Conservation (phyloP, 225 moss, liverwort and hornwort species). For the Sphagnum tenellum region DNA sequence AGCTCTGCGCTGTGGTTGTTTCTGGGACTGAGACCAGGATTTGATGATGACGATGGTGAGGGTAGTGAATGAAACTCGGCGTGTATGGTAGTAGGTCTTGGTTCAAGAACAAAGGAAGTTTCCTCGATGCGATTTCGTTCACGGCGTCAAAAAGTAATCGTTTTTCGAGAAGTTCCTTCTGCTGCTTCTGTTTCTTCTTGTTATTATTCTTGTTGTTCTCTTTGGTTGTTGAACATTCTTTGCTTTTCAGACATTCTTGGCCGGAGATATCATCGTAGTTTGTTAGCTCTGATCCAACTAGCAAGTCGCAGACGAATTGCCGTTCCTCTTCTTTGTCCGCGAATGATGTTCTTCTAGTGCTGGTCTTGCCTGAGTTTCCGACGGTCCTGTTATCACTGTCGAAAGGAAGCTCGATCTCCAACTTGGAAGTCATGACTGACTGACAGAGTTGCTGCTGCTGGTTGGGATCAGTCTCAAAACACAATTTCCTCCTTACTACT, state of each 20-base stretch:
- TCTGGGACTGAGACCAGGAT: slow-evolving; percentile 22
- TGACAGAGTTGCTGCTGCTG: background rate
- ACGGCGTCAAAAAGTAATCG: slow-evolving; percentile 56
- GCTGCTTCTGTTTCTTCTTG: slow-evolving; percentile 21
- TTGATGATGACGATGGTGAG: background rate
- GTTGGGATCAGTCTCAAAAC: background rate
- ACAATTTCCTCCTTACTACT: slow-evolving; percentile 13
- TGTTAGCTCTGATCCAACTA: slow-evolving; percentile 50
- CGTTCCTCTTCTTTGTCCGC: slow-evolving; percentile 55
- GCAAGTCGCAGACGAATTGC: slow-evolving; percentile 54
- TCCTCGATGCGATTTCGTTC: slow-evolving; percentile 39
- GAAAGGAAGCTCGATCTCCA: slow-evolving; percentile 23
- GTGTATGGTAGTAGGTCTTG: background rate
- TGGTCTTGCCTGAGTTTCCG: slow-evolving; percentile 18
- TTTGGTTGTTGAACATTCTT: background rate
- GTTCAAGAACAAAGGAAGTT: slow-evolving; percentile 35
- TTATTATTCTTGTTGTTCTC: slow-evolving; percentile 1
- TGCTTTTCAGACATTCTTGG: slow-evolving; percentile 15
- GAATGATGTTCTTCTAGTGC: slow-evolving; percentile 11
- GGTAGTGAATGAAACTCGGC: slow-evolving; percentile 2
- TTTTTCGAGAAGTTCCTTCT: slow-evolving; percentile 40
- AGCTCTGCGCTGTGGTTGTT: slow-evolving; percentile 23
- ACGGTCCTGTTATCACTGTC: slow-evolving; percentile 26
- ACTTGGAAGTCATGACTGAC: too few relatives aligned
- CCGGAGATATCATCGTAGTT: slow-evolving; percentile 17